phyloP scores from a whole-genome alignment of 2,329 filamentous ascomycete genomes.

The Passalora sequoiae region DNA sequence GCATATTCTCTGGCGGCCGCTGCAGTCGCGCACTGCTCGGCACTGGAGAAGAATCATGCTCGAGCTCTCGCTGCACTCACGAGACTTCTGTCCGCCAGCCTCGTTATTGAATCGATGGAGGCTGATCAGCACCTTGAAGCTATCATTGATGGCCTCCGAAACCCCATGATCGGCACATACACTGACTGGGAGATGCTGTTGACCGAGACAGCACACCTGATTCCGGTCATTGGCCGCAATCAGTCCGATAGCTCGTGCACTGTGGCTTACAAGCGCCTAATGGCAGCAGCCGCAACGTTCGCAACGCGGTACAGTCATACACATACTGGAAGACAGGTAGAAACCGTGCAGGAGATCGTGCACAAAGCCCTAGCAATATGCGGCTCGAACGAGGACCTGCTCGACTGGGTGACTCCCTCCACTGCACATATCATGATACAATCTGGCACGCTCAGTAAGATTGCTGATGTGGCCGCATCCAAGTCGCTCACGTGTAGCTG shows the following conservation, averaged over 20 bases:
- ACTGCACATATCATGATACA: conserved; percentile 60
- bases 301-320: conserved; percentile 26
- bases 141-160: conserved; percentile 11
- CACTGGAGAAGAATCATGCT: conserved; percentile 18
- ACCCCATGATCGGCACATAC: conserved; percentile 19
- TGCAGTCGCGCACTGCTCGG: conserved; percentile 11
- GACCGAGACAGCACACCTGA: conserved; percentile 16
- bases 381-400: conserved; percentile 19
- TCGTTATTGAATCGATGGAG: neutral
- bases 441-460: conserved; percentile 51
- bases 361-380: conserved; percentile 16
- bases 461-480: conserved; percentile 49
- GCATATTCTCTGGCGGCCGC: conserved; percentile 13
- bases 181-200: conserved; percentile 28
- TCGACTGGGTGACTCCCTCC: conserved; percentile 43
- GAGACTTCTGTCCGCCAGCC: conserved; percentile 2
- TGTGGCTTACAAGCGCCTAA: conserved; percentile 4
- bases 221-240: too few species aligned
- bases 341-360: conserved; percentile 20
- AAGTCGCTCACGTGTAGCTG: conserved; percentile 38
- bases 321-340: conserved; percentile 18
- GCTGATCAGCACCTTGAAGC: conserved; percentile 2
- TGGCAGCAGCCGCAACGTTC: conserved; percentile 23
- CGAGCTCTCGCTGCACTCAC: conserved; percentile 15
- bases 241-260: too few species aligned